Evolutionary conservation across 2,329 filamentous ascomycete species (phyloP).

Genomic region (Aspergillus fructus): DNA sequence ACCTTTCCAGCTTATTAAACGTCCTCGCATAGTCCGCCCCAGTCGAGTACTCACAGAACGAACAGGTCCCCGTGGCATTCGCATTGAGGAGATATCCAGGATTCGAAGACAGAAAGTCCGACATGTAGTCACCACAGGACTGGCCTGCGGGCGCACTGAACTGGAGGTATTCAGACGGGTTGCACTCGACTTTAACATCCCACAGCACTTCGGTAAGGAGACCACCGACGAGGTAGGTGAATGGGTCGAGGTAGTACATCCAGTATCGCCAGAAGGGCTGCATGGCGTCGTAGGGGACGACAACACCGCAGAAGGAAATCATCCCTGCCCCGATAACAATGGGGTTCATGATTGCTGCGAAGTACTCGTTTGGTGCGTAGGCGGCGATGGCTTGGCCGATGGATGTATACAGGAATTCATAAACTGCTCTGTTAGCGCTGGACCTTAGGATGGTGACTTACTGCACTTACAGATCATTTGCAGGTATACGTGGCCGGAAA

Average conservation of each 20-base stretch:
- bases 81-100: constrained; percentile 31
- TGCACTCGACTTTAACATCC: constrained; percentile 40
- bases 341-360: constrained; percentile 59
- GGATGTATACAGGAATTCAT: constrained; percentile 44
- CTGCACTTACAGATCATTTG: constrained; percentile 36
- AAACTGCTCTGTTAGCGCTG: constrained; percentile 30
- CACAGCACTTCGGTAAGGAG: constrained; percentile 39
- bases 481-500: constrained; percentile 40
- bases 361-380: constrained; percentile 61
- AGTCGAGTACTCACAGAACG: constrained; percentile 31
- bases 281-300: constrained; percentile 39
- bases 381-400: constrained; percentile 54
- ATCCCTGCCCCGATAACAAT: constrained; percentile 51
- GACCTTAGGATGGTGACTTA: fast-evolving
- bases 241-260: constrained; percentile 47
- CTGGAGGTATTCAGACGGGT: constrained; percentile 30
- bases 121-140: constrained; percentile 37
- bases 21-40: constrained; percentile 36
- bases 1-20: constrained; percentile 34
- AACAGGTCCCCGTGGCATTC: constrained; percentile 27
- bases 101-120: constrained; percentile 27
- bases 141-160: constrained; percentile 29
- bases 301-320: constrained; percentile 41
- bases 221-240: constrained; percentile 44
- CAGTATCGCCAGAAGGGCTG: constrained; percentile 45